Evolutionary conservation across 805 yeast species (phyloP), one percentile per base, ranked within the genome.

Genomic region (Suhomyces sp.): DNA sequence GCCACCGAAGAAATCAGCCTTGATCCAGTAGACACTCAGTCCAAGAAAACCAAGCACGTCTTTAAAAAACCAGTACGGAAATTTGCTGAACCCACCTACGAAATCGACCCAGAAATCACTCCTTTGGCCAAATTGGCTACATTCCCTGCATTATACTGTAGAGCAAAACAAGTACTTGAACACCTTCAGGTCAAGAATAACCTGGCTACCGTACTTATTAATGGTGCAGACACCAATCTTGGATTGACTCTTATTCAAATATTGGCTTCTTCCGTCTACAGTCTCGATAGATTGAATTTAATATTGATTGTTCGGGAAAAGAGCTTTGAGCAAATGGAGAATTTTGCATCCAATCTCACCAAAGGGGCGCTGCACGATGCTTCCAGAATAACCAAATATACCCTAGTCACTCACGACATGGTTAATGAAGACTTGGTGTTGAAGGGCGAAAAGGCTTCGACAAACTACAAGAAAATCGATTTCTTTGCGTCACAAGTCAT

Each of bases 221-320:
- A 75, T 58, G 80, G 80, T 24, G 80, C 72, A 3, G 78, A 75
- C 53, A 73, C 79, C 8, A 60, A 65, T 41, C 54, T 75, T 23
- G 78, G 77, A 0, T 57, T 60, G 46, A 75, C 75, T 6, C 31
- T 76, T 4, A 52, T 71, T 4, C 79, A 76, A 54, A 27, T 68
- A 4, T 53, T 75, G 9, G 59, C 60, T 23, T 71, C 76, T 1
- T 60, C 69, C 4, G 47, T 59, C 5, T 72, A 71, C 58, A 46
- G 22, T 19, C 58, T 71, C 45, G 60, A 58, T 15, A 54, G 56
- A 26, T 58, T 69, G 44, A 70, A 70, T 48, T 54, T 75, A 44
- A 61, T 74, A 1, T 59, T 73, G 48, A 60, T 74, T 6, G 67
- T 71, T 19, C 54, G 65, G 50, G 71, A 71, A 45, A 49, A 53